Base-by-base conservation (phyloP, 2,329 filamentous ascomycete species). In the Alternaria angustiovoidea region DNA sequence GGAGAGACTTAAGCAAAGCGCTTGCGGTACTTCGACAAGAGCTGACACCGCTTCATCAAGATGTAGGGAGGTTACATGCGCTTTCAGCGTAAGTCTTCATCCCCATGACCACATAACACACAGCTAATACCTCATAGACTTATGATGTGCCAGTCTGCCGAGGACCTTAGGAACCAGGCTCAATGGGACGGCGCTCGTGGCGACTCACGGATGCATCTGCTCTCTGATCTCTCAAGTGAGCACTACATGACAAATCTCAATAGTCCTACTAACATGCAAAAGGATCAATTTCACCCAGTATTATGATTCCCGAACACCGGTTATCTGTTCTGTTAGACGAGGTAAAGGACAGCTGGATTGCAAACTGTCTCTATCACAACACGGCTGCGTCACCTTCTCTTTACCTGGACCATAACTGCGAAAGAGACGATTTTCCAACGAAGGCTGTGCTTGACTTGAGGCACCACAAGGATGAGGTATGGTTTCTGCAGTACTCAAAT, bases 221-320 rank as follows among this genome's bases (percentile, higher is more conserved):
- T 98, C 20, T 92, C 91, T 0, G 88, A 95, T 61, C 81, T 98
- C 34, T 97, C 94, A 24, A 92, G 91, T 95, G 82, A 80, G 87
- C 80, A 14, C 4, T 6, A 43, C 28, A 46, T 42, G 5, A 5
- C 24, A 8, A 9, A 3, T 49, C 2, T 22, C 9, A 39, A 22
- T 2, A 28, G 26, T 22, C 49, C 12, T 55, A 65, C 62, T 75
- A 55, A 76, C 60, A 7, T 18, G 7, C 18, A 61, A 18, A 68
- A 94, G 91, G 86, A 82, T 97, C 88, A 57, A 96, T 99, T 76
- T 97, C 95, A 1, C 94, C 95, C 0, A 95, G 93, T 4, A 92
- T 97, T 44, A 98, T 99, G 94, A 91, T 99, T 55, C 95, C 95
- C 1, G 92, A 97, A 73, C 92, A 95, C 76, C 89, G 95, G 7